Conservation (phyloP, 805 yeast genomes). For the Brettanomyces sp. region DNA sequence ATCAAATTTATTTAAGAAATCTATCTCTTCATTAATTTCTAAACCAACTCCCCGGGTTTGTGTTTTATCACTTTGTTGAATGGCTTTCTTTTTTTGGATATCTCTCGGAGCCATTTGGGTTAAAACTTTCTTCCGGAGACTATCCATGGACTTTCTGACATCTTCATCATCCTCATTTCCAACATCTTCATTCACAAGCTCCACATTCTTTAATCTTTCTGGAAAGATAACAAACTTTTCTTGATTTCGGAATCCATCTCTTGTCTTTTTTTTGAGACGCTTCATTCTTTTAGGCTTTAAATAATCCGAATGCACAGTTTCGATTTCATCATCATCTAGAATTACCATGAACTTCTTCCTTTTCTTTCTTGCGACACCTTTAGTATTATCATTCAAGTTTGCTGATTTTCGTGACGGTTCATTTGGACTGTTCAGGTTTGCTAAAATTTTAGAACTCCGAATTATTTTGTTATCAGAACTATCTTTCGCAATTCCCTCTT, state of each 20-base stretch:
- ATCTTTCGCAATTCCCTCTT: too few species aligned
- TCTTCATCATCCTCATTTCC: slow-evolving; percentile 18
- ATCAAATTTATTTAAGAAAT: slow-evolving; percentile 23
- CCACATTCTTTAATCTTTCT: slow-evolving; percentile 18
- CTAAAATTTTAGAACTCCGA: too few species aligned
- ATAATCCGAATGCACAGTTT: slow-evolving; percentile 8
- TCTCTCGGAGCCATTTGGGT: background rate
- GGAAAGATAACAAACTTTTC: slow-evolving; percentile 7
- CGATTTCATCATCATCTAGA: slow-evolving; percentile 9
- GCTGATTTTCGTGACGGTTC: too few species aligned
- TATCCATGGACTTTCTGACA: slow-evolving; percentile 19
- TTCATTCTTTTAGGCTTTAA: slow-evolving; percentile 17
- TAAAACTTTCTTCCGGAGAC: slow-evolving; percentile 13
- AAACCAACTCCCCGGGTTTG: slow-evolving; percentile 7
- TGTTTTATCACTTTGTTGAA: background rate
- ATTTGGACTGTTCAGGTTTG: too few species aligned
- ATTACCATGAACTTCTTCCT: slow-evolving; percentile 10
- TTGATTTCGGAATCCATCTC: slow-evolving; percentile 5
- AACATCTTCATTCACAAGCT: slow-evolving; percentile 19
- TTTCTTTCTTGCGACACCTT: background rate
- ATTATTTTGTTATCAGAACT: too few species aligned
- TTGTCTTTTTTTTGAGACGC: slow-evolving; percentile 8
- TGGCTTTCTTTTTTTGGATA: background rate
- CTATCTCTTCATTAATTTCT: slow-evolving; percentile 27
- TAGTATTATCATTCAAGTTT: too few species aligned